Base-by-base conservation (phyloP, 2,329 filamentous ascomycete genomes). In the Fusarium sp. region DNA sequence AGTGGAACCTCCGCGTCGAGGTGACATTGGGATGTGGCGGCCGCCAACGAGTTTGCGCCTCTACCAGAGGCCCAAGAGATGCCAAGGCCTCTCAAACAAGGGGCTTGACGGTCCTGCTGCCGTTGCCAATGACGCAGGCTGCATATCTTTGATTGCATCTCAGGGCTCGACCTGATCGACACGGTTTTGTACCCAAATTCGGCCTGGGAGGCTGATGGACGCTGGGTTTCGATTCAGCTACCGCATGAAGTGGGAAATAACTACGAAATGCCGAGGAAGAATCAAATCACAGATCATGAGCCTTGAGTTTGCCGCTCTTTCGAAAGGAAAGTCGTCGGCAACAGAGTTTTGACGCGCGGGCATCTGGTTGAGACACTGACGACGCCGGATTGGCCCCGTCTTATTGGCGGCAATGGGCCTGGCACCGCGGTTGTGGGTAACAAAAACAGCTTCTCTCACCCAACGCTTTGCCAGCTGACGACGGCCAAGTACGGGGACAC, bases 1-100 rank as follows among this genome's bases (percentile, higher is more conserved):
- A 29, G 74, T 76, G 74, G 74, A 73, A 36, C 63, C 61, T 70
- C 63, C 22, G 56, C 62, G 63, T 52, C 63, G 65, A 73, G 66
- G 71, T 69, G 52, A 73, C 72, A 66, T 69, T 71, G 62, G 59
- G 52, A 52, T 67, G 42, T 52, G n/a, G 56, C 71, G 50, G 65
- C 69, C 50, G 63, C 72, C 72, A 74, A 73, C 64, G 20, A 61
- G 35, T 52, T 52, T 68, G 38, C 35, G n/a, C 36, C n/a, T 60
- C 64, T 47, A 36, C 38, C 57, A 66, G 27, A 59, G 68, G 52
- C 40, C 42, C 52, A 31, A 65, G 52, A 65, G 56, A 52, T 36
- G 31, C 52, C 42, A 38, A 62, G 38, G 20, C 3, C 27, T 45
- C 47, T 60, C 56, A 62, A 56, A 54, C 25, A 56, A 74, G 66